phyloP scores from a whole-genome alignment of 441 rosid species.

The Kokia cookei region DNA sequence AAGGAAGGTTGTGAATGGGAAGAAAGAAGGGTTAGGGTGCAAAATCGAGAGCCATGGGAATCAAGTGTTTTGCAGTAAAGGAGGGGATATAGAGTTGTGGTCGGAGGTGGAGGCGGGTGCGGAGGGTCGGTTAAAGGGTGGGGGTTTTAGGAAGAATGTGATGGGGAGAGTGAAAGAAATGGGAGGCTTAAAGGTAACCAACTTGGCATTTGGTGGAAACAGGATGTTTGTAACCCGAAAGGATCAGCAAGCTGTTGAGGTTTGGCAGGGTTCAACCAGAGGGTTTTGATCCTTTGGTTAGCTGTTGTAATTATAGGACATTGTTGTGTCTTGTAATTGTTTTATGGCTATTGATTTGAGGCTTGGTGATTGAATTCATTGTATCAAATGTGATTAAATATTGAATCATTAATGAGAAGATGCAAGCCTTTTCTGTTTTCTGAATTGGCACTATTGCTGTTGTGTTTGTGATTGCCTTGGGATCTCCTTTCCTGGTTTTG shows the following conservation, averaged over 20 bases:
- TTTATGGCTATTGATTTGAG: background rate
- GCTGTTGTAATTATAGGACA: background rate
- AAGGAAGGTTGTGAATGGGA: conserved; percentile 43
- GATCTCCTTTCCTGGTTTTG: background rate
- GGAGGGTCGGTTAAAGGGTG: conserved; percentile 22
- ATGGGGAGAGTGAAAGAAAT: conserved; percentile 49
- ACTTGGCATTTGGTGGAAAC: conserved; percentile 75
- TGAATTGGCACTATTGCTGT: background rate
- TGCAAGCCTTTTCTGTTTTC: background rate
- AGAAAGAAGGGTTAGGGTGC: conserved; percentile 74
- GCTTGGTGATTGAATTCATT: background rate
- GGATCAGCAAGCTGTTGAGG: conserved; percentile 71
- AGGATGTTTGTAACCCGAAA: conserved; percentile 70
- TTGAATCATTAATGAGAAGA: conserved; percentile 2
- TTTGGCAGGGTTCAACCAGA: conserved; percentile 66
- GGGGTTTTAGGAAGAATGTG: conserved; percentile 68
- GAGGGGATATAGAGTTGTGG: conserved; percentile 69
- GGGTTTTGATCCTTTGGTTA: conserved; percentile 8
- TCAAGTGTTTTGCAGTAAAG: conserved; percentile 69
- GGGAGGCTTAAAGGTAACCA: conserved; percentile 55
- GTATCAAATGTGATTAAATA: background rate
- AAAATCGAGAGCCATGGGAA: conserved; percentile 70
- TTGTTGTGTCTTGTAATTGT: background rate
- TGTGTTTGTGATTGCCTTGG: background rate
- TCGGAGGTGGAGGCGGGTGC: conserved; percentile 63